Base-by-base conservation (phyloP, 2,329 filamentous ascomycete species). In the Fusarium kyushuense region DNA sequence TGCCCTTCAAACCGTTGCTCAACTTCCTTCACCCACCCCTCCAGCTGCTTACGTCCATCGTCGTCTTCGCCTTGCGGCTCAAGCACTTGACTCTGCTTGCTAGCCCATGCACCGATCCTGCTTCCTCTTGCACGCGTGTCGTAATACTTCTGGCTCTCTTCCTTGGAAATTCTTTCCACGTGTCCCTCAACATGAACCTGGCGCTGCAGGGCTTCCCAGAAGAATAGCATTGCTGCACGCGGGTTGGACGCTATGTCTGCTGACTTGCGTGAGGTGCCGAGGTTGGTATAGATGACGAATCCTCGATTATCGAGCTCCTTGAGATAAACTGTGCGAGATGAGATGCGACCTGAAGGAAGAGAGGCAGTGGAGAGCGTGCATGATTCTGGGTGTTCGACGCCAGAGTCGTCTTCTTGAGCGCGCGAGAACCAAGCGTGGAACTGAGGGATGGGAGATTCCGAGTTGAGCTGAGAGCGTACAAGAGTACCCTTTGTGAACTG, bases 241-340 rank as follows among this genome's bases (percentile, higher is more conserved):
- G 87, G 86, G 79, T 98, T 99, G 6, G 80, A 84, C 23, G 82
- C 84, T 9, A 96, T 81, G 77, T 97, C 93, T 49, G 80, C 75
- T 1, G 89, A 87, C 82, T 90, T 88, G 74, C 85, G 82, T 61
- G 89, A 92, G 0, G 92, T 96, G 63, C 89, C 94, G 83, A 94
- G 95, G 79, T 99, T 99, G 75, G 89, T 92, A 84, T 98, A 99
- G 48, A 99, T 85, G 42, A 98, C 93, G 80, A 96, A 99, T 17
- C 94, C 94, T 21, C 79, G 73, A 54, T 84, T 79, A 79, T 98
- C 94, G 25, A 98, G 88, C 83, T 98, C 96, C 81, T 99, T 99
- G 70, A 99, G 86, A 81, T 98, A 99, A 36, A 99, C 93, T 71
- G 93, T 86, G 61, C 96, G 92, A 5, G 92, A 90, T 46, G 89